Evolutionary conservation across 192 early-diverging fungal species (phyloP), one percentile per base, ranked within the genome.

Genomic region (Backusella sp.): DNA sequence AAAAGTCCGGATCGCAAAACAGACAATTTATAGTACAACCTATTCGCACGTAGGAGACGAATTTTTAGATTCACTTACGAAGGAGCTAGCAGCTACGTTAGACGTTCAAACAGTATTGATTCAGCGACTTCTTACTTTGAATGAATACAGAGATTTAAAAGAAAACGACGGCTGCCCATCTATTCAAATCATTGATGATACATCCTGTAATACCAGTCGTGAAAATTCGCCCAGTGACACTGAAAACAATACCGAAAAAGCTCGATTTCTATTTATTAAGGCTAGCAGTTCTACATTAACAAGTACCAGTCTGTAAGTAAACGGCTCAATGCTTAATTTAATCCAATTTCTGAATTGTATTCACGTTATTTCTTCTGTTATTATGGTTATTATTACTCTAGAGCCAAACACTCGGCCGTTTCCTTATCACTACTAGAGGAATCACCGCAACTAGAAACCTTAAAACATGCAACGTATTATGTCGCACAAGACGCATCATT

Each of bases 11-110:
- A 14, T 62, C 56, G 56, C 56, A 62, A 62, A 62, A 41, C 73
- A 73, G 34, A 66, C 68, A 6, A 66, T 79, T 15, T 76, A 80
- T 35, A 62, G 35, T 37, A 26, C 68, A 19, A 80, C 79, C 1
- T 80, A 75, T 41, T 65, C 74, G 11, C 35, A 62, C 11, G 74
- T 80, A 11, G 79, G 71, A 7, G 41, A 53, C 19, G 28, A 53
- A 35, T 80, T 80, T 44, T 59, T 80, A 15, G 70, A 80, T 36
- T 36, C 52, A 21, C 79, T 80, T 4, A 66, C 71, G 32, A 34
- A 56, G 11, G 70, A 73, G 36, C 66, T 80, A 46, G 75, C 66
- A 41, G 15, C 9, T 23, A 72, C 72, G 44, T 68, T 72, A 23
- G 42, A 28, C 5, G 74, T 53, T 56, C 70, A 76, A 26, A 76